Conservation (phyloP, 257 asterid genomes). For the Ligustrum vulgare region DNA sequence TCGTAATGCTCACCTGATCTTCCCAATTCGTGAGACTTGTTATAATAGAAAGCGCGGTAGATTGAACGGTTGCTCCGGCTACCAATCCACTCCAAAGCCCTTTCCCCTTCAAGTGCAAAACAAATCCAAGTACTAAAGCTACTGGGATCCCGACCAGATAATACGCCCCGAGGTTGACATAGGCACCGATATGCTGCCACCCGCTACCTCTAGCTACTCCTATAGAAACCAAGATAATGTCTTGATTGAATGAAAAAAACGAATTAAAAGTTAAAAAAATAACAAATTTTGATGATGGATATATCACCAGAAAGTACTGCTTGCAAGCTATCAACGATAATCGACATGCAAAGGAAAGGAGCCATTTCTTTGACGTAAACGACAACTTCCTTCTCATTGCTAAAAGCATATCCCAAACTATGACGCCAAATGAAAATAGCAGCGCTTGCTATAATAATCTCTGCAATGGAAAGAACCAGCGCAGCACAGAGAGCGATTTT, state of each 20-base stretch:
- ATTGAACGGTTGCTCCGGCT: constrained; percentile 39
- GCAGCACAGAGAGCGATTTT: constrained; percentile 43
- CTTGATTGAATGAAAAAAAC: background rate
- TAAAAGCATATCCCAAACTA: constrained; percentile 58
- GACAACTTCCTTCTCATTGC: constrained; percentile 53
- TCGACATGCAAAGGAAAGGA: constrained; percentile 60
- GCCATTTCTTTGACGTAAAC: constrained; percentile 54
- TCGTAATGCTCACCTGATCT: constrained; percentile 35
- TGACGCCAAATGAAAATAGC: constrained; percentile 34
- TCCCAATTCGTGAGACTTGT: constrained; percentile 49
- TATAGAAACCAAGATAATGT: constrained; percentile 4
- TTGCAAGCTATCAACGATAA: constrained; percentile 60
- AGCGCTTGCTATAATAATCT: constrained; percentile 47
- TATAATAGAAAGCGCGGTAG: constrained; percentile 30
- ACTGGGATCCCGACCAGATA: constrained; percentile 51
- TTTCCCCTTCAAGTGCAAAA: constrained; percentile 42
- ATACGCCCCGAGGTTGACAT: constrained; percentile 50
- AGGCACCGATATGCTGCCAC: constrained; percentile 55
- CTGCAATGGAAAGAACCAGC: constrained; percentile 43
- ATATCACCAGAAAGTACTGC: constrained; percentile 58
- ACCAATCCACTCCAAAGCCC: constrained; percentile 59
- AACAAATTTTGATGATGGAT: background rate
- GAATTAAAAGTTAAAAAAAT: background rate
- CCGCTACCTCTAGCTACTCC: constrained; percentile 66
- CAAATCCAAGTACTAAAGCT: constrained; percentile 44